Evolutionary conservation across 495 filamentous ascomycete genomes (phyloP), one percentile per base, ranked within the genome.

Genomic region (Penicillium malachiteum): DNA sequence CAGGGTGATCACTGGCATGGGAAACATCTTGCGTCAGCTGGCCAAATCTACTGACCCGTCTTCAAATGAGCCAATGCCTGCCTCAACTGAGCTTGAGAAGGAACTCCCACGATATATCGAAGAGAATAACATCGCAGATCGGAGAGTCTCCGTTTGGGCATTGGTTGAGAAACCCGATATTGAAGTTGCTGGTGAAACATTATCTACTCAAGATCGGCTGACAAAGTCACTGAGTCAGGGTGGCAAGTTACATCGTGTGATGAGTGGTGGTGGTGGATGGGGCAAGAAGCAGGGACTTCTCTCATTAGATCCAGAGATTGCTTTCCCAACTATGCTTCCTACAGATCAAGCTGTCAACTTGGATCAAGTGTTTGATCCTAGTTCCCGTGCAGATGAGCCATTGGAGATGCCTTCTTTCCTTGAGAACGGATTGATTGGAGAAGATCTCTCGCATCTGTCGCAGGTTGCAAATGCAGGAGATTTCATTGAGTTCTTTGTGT

Each of bases 261-360:
- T 94, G 52, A 94, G 90, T 66, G 92, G 92, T 17, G 92, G 92
- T 56, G 92, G 92, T 48, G 92, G 92, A 43, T 96, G 92, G 92
- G 92, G 92, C 5, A 75, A 83, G 57, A 96, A 95, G 68, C 83
- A 86, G 52, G 92, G 92, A 5, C 77, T 96, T 11, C 73, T 96
- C 6, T 91, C 90, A 7, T 75, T 96, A 0, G 91, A 95, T 64
- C 90, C 90, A 16, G 82, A 90, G 58, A 77, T 74, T 13, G 73
- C 62, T 16, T 78, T 76, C 44, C 42, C 55, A 13, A 63, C 60
- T 26, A 51, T 54, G 40, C 13, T 44, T 43, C 16, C 46, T 18
- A 48, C 71, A 7, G 58, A 64, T 35, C 40, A 58, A 34, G n/a
- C 14, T 34, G n/a, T 42, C 31, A 41, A 31, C 31, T 48, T 75